These are phyloP conservation scores for Neofusicoccum sp. DNA, from an alignment of 2,329 filamentous ascomycete genomes.

Conservation along the genomic window DNA sequence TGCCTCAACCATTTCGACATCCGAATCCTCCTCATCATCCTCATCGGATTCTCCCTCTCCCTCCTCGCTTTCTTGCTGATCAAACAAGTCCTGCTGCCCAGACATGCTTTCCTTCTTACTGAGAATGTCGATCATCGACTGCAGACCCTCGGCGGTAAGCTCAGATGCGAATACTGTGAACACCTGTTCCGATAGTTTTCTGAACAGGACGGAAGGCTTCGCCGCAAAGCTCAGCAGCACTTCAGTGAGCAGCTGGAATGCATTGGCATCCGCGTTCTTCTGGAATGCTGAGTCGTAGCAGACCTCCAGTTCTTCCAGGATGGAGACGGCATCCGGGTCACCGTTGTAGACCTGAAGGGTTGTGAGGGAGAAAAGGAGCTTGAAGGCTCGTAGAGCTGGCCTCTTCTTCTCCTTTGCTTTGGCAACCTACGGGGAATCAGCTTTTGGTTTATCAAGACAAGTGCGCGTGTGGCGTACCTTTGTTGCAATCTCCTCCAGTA, in stretches of 20 bases:
- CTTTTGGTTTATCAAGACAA: not conserved
- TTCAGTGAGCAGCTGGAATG: constrained; percentile 77
- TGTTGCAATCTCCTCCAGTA: constrained; percentile 32
- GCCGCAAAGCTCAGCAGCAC: constrained; percentile 88
- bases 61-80: constrained; percentile 54
- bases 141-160: constrained; percentile 72
- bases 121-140: constrained; percentile 69
- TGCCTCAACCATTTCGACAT: constrained; percentile 48
- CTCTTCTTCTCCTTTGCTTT: constrained; percentile 35
- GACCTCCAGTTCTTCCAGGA: constrained; percentile 78
- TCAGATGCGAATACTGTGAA: constrained; percentile 80
- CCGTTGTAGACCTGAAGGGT: constrained; percentile 89
- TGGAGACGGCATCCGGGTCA: constrained; percentile 80
- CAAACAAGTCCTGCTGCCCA: constrained; percentile 86
- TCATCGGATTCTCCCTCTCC: constrained; percentile 50
- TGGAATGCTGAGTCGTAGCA: constrained; percentile 53
- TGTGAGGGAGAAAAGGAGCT: constrained; percentile 79
- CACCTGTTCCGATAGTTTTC: constrained; percentile 84
- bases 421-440: constrained; percentile 21
- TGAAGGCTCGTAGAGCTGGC: constrained; percentile 65
- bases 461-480: constrained; percentile 28
- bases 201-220: constrained; percentile 80
- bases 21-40: constrained; percentile 47
- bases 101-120: constrained; percentile 77
- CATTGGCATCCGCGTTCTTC: constrained; percentile 40